Percentiles rank a stretch among this genome's conserved stretches.
phyloP scores from a whole-genome alignment of 2,329 filamentous ascomycete species.

The Drechslera avenae region DNA sequence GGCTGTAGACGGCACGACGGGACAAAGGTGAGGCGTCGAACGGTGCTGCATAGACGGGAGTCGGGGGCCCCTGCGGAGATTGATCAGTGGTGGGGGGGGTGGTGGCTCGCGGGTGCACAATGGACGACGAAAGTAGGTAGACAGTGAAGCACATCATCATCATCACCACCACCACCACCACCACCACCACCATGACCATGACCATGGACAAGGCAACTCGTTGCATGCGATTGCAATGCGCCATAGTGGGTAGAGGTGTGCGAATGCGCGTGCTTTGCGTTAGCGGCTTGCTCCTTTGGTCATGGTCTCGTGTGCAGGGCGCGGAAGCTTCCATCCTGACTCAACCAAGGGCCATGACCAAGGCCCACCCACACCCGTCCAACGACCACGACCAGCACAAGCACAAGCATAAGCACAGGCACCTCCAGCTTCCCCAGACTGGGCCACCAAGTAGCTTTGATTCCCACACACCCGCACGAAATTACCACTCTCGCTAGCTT shows the following conservation, averaged over 20 bases:
- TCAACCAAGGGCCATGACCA: background rate
- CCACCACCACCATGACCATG: no score
- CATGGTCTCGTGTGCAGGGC: background rate
- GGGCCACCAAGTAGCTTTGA: constrained; percentile 17
- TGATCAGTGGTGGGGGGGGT: background rate
- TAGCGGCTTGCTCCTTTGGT: constrained; percentile 1
- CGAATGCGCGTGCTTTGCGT: no score
- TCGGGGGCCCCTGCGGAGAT: constrained; percentile 3
- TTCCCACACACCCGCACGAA: constrained; percentile 23
- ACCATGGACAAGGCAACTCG: no score
- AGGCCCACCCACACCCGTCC: no score
- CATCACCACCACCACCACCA: no score
- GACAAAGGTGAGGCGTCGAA: constrained; percentile 16
- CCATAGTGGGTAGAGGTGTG: no score
- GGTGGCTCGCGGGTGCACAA: constrained; percentile 1
- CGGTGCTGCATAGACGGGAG: constrained; percentile 19
- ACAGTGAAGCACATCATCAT: no score
- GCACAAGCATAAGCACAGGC: background rate
- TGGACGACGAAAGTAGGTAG: no score
- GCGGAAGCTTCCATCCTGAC: constrained; percentile 2
- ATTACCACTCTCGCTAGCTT: constrained; percentile 10
- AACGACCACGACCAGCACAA: no score
- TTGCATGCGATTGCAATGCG: background rate
- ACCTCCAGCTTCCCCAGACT: constrained; percentile 31
- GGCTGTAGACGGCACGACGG: background rate